Conservation (phyloP, 2,329 filamentous ascomycete genomes). For the Allantophomopsis lycopodina region DNA sequence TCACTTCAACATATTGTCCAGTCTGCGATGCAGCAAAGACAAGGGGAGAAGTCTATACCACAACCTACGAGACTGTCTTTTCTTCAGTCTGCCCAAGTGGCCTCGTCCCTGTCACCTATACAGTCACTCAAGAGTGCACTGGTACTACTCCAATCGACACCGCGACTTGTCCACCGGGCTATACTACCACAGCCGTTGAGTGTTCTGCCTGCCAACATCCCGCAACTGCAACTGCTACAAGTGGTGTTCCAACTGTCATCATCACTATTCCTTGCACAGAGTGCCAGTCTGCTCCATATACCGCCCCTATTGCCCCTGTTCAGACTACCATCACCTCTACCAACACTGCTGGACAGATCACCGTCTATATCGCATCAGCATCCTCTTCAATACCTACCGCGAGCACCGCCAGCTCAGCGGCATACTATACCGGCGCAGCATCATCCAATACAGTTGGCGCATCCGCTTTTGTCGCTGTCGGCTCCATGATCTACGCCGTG, state of each 20-base stretch:
- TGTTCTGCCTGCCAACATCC: slow-evolving; percentile 1
- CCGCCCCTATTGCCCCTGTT: neutral
- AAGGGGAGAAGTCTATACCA: neutral
- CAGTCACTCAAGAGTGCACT: slow-evolving; percentile 1
- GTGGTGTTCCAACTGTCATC: neutral
- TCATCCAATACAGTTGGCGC: neutral
- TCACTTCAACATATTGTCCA: slow-evolving; percentile 3
- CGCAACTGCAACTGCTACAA: neutral
- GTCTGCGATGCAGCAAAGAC: slow-evolving; percentile 1
- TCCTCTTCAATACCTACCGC: neutral
- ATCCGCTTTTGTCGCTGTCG: neutral
- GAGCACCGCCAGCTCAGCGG: neutral
- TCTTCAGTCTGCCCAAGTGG: slow-evolving; percentile 3
- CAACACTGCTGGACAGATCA: too few relatives aligned
- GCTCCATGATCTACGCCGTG: neutral
- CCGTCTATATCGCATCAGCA: too few relatives aligned
- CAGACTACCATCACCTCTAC: too few relatives aligned
- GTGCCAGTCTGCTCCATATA: neutral
- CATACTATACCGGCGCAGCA: neutral
- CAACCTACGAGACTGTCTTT: slow-evolving; percentile 2
- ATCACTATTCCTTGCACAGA: slow-evolving; percentile 1
- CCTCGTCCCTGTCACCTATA: neutral
- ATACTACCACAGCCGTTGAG: neutral
- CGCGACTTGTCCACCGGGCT: slow-evolving; percentile 1
- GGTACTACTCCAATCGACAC: slow-evolving; percentile 1